phyloP scores from a whole-genome alignment of 2,329 filamentous ascomycete species.

The Huntiella bhutanensis region DNA sequence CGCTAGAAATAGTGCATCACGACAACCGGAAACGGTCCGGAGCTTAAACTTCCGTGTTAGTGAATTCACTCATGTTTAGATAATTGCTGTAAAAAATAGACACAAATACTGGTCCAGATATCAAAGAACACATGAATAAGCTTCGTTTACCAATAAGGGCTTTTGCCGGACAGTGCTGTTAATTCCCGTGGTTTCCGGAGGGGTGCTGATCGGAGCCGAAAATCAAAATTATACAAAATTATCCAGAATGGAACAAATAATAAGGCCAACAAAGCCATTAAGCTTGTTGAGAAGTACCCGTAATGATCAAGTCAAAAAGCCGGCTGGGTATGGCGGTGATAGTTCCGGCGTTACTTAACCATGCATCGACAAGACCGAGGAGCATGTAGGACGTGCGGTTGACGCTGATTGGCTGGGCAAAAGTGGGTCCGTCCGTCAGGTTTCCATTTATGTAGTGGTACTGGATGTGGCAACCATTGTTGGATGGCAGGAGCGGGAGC shows the following conservation, averaged over 20 bases:
- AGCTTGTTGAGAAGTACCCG: background rate
- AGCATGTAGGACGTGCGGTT: conserved; percentile 10
- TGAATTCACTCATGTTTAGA: background rate
- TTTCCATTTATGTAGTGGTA: background rate
- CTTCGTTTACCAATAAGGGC: background rate
- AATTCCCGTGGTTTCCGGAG: background rate
- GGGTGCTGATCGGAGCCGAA: background rate
- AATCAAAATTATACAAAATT: background rate
- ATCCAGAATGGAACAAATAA: background rate
- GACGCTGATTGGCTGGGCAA: conserved; percentile 10
- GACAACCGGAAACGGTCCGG: too few relatives aligned
- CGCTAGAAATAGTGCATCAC: too few relatives aligned
- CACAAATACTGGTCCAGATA: background rate
- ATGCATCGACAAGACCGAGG: conserved; percentile 10
- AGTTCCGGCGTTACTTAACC: background rate
- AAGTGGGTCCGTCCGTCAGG: conserved; percentile 6
- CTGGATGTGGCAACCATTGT: conserved; percentile 8
- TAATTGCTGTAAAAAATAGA: background rate
- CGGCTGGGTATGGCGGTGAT: background rate
- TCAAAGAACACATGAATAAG: background rate
- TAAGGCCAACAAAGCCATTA: background rate
- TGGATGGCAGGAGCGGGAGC: background rate
- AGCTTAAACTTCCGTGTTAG: conserved; percentile 9
- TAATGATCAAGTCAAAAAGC: background rate
- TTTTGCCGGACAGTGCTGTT: background rate